These are phyloP conservation scores for Lasiodiplodia sp. DNA, from an alignment of 2,329 filamentous ascomycete genomes.

Conservation along the genomic window DNA sequence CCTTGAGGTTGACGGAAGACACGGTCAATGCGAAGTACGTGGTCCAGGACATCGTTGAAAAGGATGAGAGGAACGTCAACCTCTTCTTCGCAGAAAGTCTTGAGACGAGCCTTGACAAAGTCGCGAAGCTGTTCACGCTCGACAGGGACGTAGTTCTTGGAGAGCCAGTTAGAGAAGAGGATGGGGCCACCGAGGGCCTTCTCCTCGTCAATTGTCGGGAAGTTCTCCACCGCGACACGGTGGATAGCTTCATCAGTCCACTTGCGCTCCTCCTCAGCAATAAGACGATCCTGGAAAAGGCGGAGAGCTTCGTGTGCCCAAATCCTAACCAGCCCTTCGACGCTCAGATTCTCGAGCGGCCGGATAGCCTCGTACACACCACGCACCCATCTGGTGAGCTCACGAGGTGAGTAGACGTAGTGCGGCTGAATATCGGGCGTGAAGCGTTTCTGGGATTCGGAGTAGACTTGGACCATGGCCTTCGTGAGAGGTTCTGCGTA, in stretches of 20 bases:
- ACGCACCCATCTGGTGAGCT: conserved; percentile 96
- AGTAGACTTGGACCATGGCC: conserved; percentile 96
- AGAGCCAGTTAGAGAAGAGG: conserved; percentile 98
- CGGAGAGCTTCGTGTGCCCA: conserved; percentile 98
- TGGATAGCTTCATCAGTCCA: conserved; percentile 93
- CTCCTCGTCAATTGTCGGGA: conserved; percentile 92
- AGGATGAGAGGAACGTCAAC: conserved; percentile 97
- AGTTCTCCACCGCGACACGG: conserved; percentile 86
- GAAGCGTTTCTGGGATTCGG: conserved; percentile 92
- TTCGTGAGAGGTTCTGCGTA: conserved; percentile 94
- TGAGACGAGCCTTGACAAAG: conserved; percentile 95
- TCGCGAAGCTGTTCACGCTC: conserved; percentile 94
- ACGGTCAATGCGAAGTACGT: conserved; percentile 96
- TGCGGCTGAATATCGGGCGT: conserved; percentile 97
- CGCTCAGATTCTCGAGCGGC: conserved; percentile 83
- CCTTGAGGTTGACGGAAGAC: conserved; percentile 98
- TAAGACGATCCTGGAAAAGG: conserved; percentile 95
- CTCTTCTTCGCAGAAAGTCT: conserved; percentile 99
- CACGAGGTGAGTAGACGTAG: conserved; percentile 99
- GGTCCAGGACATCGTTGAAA: conserved; percentile 99
- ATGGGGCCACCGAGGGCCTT: conserved; percentile 92
- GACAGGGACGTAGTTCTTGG: conserved; percentile 97
- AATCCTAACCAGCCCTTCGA: conserved; percentile 93
- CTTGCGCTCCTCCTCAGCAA: conserved; percentile 88
- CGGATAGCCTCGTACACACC: conserved; percentile 97